Evolutionary conservation across 805 yeast species (phyloP).

Genomic region (Metschnikowia drakensbergensis): DNA sequence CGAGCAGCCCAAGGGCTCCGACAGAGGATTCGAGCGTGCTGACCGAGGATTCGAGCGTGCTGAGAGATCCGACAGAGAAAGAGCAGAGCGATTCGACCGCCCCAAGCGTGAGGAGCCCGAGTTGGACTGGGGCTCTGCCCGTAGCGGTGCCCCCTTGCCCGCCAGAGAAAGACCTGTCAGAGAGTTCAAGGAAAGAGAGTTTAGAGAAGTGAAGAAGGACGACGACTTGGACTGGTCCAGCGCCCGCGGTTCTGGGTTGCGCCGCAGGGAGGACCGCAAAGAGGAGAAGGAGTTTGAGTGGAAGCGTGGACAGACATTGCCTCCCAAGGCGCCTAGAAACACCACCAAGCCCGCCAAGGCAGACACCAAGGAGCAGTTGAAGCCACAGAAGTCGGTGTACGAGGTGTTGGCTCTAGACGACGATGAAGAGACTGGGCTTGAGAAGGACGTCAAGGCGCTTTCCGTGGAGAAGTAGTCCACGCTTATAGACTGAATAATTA

Average conservation of each 20-base stretch:
- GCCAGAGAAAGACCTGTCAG: conserved; percentile 27
- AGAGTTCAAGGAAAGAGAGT: not conserved
- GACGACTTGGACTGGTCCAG: conserved; percentile 26
- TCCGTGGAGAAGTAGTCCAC: conserved; percentile 8
- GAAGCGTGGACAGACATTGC: conserved; percentile 37
- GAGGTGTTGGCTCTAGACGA: conserved; percentile 19
- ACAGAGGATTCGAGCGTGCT: conserved; percentile 17
- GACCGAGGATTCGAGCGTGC: too few species aligned
- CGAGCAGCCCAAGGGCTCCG: conserved; percentile 10
- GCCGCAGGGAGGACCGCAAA: conserved; percentile 26
- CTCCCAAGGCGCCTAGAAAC: conserved; percentile 8
- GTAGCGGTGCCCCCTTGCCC: conserved; percentile 29
- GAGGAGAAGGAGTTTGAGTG: conserved; percentile 34
- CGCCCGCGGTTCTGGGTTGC: conserved; percentile 17
- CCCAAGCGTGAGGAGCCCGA: conserved; percentile 39
- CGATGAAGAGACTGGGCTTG: conserved; percentile 16
- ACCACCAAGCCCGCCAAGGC: conserved; percentile 9
- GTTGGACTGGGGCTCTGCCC: conserved; percentile 42
- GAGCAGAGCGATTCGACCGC: conserved; percentile 4
- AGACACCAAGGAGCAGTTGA: conserved; percentile 10
- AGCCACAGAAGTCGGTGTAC: conserved; percentile 19
- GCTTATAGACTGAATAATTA: not conserved
- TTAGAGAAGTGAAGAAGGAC: conserved; percentile 14
- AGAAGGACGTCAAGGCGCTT: conserved; percentile 12
- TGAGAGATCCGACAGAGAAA: not conserved